Evolutionary conservation across 2,329 filamentous ascomycete species (phyloP).

Genomic region (Neonectria faginata): DNA sequence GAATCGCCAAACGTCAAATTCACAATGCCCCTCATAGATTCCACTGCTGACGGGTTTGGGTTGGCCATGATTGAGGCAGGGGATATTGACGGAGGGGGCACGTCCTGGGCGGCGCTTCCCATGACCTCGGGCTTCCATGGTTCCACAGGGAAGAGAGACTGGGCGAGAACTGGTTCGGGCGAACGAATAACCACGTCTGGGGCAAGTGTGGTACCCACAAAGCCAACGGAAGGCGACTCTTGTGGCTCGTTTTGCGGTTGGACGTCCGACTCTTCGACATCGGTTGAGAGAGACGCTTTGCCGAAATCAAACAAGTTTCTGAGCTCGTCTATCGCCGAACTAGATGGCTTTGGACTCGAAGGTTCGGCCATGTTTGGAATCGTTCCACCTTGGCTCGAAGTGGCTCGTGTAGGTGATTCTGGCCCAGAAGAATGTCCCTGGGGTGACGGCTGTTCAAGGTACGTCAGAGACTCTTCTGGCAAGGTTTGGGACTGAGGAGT

Average conservation of each 20-base stretch:
- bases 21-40: slow-evolving; percentile 38
- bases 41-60: slow-evolving; percentile 36
- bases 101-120: slow-evolving; percentile 33
- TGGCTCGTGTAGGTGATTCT: slow-evolving; percentile 1
- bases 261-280: slow-evolving; percentile 28
- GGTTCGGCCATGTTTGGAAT: slow-evolving; percentile 36
- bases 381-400: background rate
- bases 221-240: slow-evolving; percentile 2
- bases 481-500: background rate
- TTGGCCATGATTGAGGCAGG: slow-evolving; percentile 44
- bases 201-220: slow-evolving; percentile 1
- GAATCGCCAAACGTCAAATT: slow-evolving; percentile 36
- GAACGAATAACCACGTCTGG: slow-evolving; percentile 34
- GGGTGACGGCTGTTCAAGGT: slow-evolving; percentile 1
- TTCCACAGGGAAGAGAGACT: slow-evolving; percentile 36
- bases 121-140: slow-evolving; percentile 44
- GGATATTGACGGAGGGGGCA: slow-evolving; percentile 42
- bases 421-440: slow-evolving; percentile 5
- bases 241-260: slow-evolving; percentile 15
- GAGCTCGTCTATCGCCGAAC: slow-evolving; percentile 41
- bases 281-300: slow-evolving; percentile 30
- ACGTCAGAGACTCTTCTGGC: slow-evolving; percentile 9
- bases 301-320: slow-evolving; percentile 42
- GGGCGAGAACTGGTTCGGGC: slow-evolving; percentile 32
- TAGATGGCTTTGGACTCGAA: slow-evolving; percentile 27